A percentile compares a stretch with the other conserved stretches of the same genome.
Conservation (phyloP, 208 protist genomes). For the Wallacemonas sp. region DNA sequence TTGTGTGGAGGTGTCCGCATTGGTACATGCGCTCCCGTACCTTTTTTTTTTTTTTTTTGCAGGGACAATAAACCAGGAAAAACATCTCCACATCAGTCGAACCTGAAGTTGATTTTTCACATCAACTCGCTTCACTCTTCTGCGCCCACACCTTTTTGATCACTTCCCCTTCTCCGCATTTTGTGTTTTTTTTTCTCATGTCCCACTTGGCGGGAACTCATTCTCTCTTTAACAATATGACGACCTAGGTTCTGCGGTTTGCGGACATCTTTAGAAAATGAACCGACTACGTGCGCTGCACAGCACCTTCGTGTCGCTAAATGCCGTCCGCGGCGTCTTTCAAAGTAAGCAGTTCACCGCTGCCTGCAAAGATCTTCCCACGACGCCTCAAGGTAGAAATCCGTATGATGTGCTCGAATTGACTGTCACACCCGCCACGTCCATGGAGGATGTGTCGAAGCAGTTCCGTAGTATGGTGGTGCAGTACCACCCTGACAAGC, state of each 20-base stretch:
- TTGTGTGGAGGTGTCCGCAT: background rate
- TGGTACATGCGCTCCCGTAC: background rate
- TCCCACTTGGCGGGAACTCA: background rate
- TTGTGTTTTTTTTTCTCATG: background rate
- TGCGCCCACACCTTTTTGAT: constrained; percentile 2
- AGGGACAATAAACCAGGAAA: no score
- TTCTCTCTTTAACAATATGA: no score
- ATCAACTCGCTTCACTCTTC: background rate
- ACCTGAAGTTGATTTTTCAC: no score
- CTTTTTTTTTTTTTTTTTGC: background rate
- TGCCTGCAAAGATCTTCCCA: constrained; percentile 77
- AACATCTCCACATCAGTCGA: no score
- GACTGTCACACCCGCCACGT: constrained; percentile 63
- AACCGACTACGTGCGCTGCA: background rate
- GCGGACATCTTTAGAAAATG: no score
- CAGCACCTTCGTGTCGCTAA: background rate
- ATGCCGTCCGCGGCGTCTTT: constrained; percentile 49
- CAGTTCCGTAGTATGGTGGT: constrained; percentile 86
- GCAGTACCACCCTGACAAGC: constrained; percentile 86
- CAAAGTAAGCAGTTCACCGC: constrained; percentile 79
- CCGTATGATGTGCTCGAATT: constrained; percentile 91
- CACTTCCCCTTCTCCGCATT: background rate
- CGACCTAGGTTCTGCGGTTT: no score
- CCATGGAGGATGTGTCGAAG: constrained; percentile 85
- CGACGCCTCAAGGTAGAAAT: constrained; percentile 81